These are phyloP conservation scores for Erodium texanum DNA, from an alignment of 441 rosid genomes.

Conservation along the genomic window DNA sequence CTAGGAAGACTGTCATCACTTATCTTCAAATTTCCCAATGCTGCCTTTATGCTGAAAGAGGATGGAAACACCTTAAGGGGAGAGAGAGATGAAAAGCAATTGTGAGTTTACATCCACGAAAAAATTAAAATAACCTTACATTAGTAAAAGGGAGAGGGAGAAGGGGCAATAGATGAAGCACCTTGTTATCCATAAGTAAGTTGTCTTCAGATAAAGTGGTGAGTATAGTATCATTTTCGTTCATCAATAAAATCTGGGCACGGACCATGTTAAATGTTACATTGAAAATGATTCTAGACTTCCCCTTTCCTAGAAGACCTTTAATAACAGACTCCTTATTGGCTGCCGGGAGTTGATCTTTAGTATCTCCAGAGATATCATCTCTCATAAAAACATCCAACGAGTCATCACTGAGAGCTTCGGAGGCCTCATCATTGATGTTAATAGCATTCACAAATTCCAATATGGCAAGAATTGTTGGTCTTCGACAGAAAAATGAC, in stretches of 20 bases:
- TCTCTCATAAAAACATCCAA: constrained; percentile 35
- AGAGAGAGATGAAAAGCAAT: constrained; percentile 17
- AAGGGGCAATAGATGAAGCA: constrained; percentile 24
- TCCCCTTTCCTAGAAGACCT: constrained; percentile 94
- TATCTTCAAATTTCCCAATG: constrained; percentile 87
- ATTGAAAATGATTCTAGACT: constrained; percentile 77
- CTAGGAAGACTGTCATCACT: constrained; percentile 93
- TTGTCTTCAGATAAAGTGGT: constrained; percentile 91
- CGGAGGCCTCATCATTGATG: constrained; percentile 51
- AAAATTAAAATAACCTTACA: constrained; percentile 4
- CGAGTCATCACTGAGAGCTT: constrained; percentile 52
- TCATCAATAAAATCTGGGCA: constrained; percentile 87
- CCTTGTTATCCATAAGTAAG: constrained; percentile 84
- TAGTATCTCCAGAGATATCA: constrained; percentile 33
- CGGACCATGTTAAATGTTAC: constrained; percentile 79
- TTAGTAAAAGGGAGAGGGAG: neutral
- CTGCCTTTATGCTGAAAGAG: constrained; percentile 86
- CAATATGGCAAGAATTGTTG: constrained; percentile 88
- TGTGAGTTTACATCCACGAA: constrained; percentile 11
- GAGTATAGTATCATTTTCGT: constrained; percentile 81
- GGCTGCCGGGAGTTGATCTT: constrained; percentile 26
- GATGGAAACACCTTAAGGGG: constrained; percentile 77
- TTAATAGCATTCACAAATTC: constrained; percentile 75
- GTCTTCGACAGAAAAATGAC: constrained; percentile 92
- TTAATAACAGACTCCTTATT: constrained; percentile 56